Conservation (phyloP, 495 filamentous ascomycete species). For the Daldinia vernicosa region DNA sequence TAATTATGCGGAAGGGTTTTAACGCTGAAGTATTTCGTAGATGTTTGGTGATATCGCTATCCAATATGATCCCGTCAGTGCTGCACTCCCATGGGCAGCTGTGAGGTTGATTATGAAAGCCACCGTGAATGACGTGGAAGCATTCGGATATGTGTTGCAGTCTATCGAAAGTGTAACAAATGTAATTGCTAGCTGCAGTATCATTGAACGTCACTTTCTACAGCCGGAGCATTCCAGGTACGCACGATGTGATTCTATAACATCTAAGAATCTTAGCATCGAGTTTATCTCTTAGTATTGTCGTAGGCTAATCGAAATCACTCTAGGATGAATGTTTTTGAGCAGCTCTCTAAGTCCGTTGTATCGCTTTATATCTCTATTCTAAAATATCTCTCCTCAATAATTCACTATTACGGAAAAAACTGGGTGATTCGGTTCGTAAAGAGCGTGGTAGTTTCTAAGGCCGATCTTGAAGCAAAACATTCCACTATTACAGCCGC, state of each 20-base stretch:
- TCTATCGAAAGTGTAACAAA: background rate
- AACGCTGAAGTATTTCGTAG: background rate
- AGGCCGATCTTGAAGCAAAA: background rate
- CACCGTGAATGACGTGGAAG: background rate
- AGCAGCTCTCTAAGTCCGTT: background rate
- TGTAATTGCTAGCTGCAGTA: background rate
- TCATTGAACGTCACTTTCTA: background rate
- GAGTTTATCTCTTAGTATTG: background rate
- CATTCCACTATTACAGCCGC: background rate
- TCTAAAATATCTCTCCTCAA: background rate
- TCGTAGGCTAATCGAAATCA: background rate
- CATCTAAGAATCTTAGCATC: background rate
- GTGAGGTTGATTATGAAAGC: background rate
- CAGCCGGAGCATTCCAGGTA: background rate
- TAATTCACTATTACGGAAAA: background rate
- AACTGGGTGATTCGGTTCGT: background rate
- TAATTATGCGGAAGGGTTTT: background rate
- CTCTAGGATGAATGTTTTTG: background rate
- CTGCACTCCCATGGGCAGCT: background rate
- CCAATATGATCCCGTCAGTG: background rate
- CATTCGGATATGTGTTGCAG: background rate
- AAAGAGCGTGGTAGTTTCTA: background rate
- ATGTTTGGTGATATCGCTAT: background rate
- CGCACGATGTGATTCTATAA: background rate
- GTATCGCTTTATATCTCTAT: background rate